Evolutionary conservation across 305 asterid species (phyloP).

Genomic region (Fraxinus paxiana): DNA sequence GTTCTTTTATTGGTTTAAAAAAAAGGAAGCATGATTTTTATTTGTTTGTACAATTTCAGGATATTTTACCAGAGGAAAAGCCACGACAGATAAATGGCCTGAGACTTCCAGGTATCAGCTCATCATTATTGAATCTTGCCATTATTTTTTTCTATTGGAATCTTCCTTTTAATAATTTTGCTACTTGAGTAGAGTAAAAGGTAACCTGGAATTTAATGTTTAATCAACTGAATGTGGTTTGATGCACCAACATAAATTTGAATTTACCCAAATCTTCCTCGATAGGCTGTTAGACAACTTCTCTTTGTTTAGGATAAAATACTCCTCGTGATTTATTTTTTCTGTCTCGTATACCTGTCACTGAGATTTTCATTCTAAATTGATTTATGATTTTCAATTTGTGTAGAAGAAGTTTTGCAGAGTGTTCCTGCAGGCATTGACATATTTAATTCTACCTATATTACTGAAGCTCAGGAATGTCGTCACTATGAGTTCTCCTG

Average conservation of each 20-base stretch:
- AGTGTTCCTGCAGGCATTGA: constrained; percentile 90
- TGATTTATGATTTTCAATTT: constrained; percentile 21
- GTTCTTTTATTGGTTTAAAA: not conserved
- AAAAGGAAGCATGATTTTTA: not conserved
- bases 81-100: constrained; percentile 84
- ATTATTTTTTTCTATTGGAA: not conserved
- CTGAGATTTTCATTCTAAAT: constrained; percentile 4
- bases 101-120: constrained; percentile 70
- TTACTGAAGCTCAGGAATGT: constrained; percentile 15
- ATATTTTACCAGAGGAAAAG: constrained; percentile 63
- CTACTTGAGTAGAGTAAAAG: not conserved
- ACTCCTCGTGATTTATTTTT: not conserved
- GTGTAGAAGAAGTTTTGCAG: constrained; percentile 86
- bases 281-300: not conserved
- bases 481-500: not conserved
- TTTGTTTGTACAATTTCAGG: constrained; percentile 43
- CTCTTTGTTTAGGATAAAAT: not conserved
- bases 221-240: constrained; percentile 1
- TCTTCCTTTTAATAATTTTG: not conserved
- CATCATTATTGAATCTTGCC: not conserved
- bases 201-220: constrained; percentile 1
- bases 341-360: not conserved
- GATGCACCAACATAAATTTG: not conserved
- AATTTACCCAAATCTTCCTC: not conserved
- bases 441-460: constrained; percentile 84